Evolutionary conservation across 2,329 filamentous ascomycete species (phyloP), one percentile per base, ranked within the genome.

Genomic region (Apiospora koreana): DNA sequence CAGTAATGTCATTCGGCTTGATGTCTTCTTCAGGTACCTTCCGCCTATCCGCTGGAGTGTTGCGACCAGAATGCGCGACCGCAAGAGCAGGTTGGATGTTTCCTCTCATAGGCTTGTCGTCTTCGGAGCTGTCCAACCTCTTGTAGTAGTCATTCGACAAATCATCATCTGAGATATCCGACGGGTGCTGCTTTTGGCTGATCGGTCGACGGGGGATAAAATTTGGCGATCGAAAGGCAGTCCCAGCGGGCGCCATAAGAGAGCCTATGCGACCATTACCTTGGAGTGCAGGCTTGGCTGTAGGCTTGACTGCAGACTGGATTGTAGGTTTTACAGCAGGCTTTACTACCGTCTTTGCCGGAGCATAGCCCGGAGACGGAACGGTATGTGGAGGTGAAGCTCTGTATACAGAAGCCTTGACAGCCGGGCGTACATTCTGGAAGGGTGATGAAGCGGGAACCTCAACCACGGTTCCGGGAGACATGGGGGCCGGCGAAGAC

Each of bases 401-500:
- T 45, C 42, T 42, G 64, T 43, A 42, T 6, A 9, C 42, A 18
- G 64, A 43, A 25, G 64, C 42, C 64, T 66, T 66, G 38, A 66
- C 64, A 2, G 42, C 23, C 2, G 64, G 64, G 31, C 23, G n/a
- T 69, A 82, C 79, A n/a, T 83, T 80, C 71, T 88, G 87, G 70
- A 91, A 86, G 1, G 94, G 95, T 0, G 95, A 98, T 3, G 95
- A 98, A n/a, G 94, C 93, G 41, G 92, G 91, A 3, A 98, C 95
- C 80, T 97, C 95, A 69, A 98, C 78, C 23, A 84, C 76, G 43
- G 83, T 83, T 35, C 80, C 75, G 10, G 83, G 83, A 0, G 87
- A 86, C 9, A 86, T 73, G 25, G 78, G 76, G n/a, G 70, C 72
- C 84, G 31, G 81, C 45, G 69, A 80, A 64, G 54, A 76, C 65